Percentiles rank a stretch among this genome's conserved stretches.
These are phyloP conservation scores for Verticillium longisporum DNA, from an alignment of 2,329 filamentous ascomycete genomes.

Conservation along the genomic window DNA sequence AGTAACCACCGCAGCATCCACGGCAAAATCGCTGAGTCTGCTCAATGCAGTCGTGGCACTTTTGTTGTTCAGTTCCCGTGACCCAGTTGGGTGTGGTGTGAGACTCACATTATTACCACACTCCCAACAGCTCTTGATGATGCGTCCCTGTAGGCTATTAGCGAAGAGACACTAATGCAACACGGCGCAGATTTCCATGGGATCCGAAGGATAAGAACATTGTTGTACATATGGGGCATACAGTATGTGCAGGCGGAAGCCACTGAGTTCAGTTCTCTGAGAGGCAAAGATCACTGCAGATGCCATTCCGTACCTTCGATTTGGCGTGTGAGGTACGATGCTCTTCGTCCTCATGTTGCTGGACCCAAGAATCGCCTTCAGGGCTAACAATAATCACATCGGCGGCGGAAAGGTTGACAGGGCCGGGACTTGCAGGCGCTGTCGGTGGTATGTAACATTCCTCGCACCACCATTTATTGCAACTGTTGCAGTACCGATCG, in stretches of 20 bases:
- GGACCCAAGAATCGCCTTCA: constrained; percentile 24
- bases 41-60: constrained; percentile 72
- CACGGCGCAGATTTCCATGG: neutral
- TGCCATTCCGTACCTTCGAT: constrained; percentile 60
- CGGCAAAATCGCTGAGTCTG: constrained; percentile 65
- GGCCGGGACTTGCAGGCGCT: constrained; percentile 19
- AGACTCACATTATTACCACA: constrained; percentile 69
- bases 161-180: neutral
- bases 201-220: neutral
- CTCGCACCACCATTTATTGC: constrained; percentile 91
- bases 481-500: constrained; percentile 78
- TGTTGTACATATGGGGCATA: neutral
- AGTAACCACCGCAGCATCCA: constrained; percentile 74
- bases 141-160: constrained; percentile 40
- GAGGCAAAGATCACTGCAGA: constrained; percentile 45
- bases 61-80: neutral
- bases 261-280: constrained; percentile 13
- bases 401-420: constrained; percentile 20
- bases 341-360: constrained; percentile 30
- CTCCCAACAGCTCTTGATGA: constrained; percentile 73
- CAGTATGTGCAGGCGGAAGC: neutral
- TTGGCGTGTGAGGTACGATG: constrained; percentile 29
- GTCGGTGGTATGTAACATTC: constrained; percentile 58
- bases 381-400: constrained; percentile 30
- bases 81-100: neutral